A percentile compares a stretch with the other conserved stretches of the same genome.
These are phyloP conservation scores for Candida vaughaniae DNA, from an alignment of 805 yeast genomes.

Conservation along the genomic window DNA sequence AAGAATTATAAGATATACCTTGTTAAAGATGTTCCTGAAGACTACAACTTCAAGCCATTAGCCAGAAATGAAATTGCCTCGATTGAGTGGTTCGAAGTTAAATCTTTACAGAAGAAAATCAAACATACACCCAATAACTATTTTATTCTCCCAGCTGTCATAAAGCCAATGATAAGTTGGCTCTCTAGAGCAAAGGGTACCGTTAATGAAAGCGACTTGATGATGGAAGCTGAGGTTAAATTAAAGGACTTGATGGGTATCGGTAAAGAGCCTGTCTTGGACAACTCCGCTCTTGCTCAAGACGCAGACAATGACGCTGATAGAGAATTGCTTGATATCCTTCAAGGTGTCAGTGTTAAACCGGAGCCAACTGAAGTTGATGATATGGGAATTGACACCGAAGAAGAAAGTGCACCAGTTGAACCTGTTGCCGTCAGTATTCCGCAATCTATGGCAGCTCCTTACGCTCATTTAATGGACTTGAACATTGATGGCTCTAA, in stretches of 20 bases:
- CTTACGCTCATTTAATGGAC: conserved; percentile 14
- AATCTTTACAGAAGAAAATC: conserved; percentile 37
- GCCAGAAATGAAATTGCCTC: conserved; percentile 86
- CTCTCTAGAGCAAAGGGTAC: conserved; percentile 50
- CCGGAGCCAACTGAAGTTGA: conserved; percentile 3
- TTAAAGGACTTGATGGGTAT: conserved; percentile 66
- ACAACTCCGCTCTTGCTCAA: neutral
- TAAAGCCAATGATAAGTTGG: conserved; percentile 55
- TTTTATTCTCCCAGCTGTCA: conserved; percentile 48
- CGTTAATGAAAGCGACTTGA: conserved; percentile 55
- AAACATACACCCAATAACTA: conserved; percentile 36
- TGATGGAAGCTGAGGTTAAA: conserved; percentile 60
- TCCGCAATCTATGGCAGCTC: conserved; percentile 18
- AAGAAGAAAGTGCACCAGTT: neutral
- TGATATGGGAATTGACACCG: conserved; percentile 1
- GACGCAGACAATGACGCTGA: conserved; percentile 58
- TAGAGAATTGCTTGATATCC: conserved; percentile 66
- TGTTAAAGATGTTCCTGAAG: conserved; percentile 75
- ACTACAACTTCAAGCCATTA: conserved; percentile 69
- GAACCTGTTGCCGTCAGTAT: conserved; percentile 11
- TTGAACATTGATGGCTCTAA: conserved; percentile 29
- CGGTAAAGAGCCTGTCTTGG: conserved; percentile 21
- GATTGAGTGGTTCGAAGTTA: conserved; percentile 76
- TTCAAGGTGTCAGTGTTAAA: conserved; percentile 41
- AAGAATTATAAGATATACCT: conserved; percentile 84